Evolutionary conservation across 2,329 filamentous ascomycete genomes (phyloP).

Genomic region (Penicillium paneum): DNA sequence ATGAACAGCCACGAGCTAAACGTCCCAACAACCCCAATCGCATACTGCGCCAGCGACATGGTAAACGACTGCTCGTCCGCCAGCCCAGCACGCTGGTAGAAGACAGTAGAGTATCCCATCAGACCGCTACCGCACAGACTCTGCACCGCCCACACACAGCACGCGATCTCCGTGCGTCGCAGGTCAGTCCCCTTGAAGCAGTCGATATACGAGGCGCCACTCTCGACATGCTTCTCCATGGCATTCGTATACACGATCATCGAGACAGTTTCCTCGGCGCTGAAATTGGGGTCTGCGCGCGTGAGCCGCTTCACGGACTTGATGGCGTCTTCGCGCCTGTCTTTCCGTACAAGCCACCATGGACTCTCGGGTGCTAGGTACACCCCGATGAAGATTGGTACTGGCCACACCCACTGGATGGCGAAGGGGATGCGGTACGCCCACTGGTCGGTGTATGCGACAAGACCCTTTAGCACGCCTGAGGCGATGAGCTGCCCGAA

Average conservation of each 20-base stretch:
- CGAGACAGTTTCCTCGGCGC: constrained; percentile 31
- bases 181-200: constrained; percentile 32
- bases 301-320: constrained; percentile 31
- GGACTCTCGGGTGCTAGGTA: constrained; percentile 35
- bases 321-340: constrained; percentile 34
- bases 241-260: constrained; percentile 42
- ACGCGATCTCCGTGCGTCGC: constrained; percentile 44
- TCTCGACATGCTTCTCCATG: constrained; percentile 21
- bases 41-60: constrained; percentile 55
- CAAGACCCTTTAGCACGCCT: constrained; percentile 34
- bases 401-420: constrained; percentile 32
- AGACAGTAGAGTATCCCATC: constrained; percentile 35
- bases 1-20: constrained; percentile 49
- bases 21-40: constrained; percentile 55
- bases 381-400: constrained; percentile 21
- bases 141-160: constrained; percentile 36
- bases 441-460: constrained; percentile 31
- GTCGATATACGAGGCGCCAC: constrained; percentile 26
- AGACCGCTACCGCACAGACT: constrained; percentile 31
- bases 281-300: constrained; percentile 22
- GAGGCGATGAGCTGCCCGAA: constrained; percentile 41
- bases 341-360: constrained; percentile 42
- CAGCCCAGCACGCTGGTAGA: constrained; percentile 41
- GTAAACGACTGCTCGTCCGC: constrained; percentile 32
- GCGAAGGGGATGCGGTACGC: constrained; percentile 40